Conservation (phyloP, 2,329 filamentous ascomycete species). For the Aspergillus pseudoviridinutans region DNA sequence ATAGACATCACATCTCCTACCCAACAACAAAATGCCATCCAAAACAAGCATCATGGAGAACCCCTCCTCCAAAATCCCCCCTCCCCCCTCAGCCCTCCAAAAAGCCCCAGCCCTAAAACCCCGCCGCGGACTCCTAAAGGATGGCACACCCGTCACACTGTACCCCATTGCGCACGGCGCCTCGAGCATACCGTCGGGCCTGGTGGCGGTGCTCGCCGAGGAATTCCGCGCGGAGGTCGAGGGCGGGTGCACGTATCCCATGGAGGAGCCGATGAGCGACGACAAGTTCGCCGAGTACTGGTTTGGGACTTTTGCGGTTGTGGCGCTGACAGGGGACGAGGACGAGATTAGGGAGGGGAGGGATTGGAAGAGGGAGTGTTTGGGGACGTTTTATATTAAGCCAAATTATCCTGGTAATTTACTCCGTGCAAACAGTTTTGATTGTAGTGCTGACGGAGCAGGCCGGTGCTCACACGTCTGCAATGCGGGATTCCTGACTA, state of each 20-base stretch:
- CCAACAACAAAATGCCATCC: conserved; percentile 29
- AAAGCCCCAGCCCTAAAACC: conserved; percentile 20
- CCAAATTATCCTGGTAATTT: conserved; percentile 39
- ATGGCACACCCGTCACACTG: conserved; percentile 19
- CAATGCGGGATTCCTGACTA: conserved; percentile 37
- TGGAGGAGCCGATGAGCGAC: conserved; percentile 30
- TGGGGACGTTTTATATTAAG: conserved; percentile 41
- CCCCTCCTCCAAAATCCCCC: conserved; percentile 24
- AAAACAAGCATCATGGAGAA: conserved; percentile 32
- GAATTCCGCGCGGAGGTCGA: conserved; percentile 35
- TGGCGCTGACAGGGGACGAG: conserved; percentile 21
- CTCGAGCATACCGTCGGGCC: conserved; percentile 16
- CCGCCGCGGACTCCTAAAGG: conserved; percentile 23
- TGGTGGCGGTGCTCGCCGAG: conserved; percentile 26
- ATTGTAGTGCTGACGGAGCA: conserved; percentile 16
- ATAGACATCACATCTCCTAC: background rate
- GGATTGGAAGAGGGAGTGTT: conserved; percentile 33
- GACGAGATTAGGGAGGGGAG: conserved; percentile 20
- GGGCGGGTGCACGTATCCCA: conserved; percentile 36
- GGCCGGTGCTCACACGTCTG: conserved; percentile 37
- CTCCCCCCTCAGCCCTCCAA: conserved; percentile 18
- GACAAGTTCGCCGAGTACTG: conserved; percentile 34
- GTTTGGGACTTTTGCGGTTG: conserved; percentile 37
- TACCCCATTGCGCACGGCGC: conserved; percentile 27
- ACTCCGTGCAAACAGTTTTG: background rate